A percentile compares a stretch with the other conserved stretches of the same genome.
These are phyloP conservation scores for Lachancea fermentati DNA, from an alignment of 805 yeast genomes.

Conservation along the genomic window DNA sequence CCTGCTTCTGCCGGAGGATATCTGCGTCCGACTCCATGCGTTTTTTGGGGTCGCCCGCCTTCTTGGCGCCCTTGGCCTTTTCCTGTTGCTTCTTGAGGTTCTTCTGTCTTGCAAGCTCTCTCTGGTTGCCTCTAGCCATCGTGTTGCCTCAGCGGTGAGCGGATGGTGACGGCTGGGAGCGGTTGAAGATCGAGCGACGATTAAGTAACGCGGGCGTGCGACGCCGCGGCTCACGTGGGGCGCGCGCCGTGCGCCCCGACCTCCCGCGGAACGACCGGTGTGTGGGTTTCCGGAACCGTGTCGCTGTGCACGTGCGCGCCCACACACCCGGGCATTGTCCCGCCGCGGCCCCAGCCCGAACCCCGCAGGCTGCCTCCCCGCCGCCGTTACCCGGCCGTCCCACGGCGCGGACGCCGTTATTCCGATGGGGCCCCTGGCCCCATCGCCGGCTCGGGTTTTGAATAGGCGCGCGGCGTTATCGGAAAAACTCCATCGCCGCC, in stretches of 20 bases:
- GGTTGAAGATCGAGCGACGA: not conserved
- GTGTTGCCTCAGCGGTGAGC: not conserved
- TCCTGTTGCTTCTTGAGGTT: constrained; percentile 75
- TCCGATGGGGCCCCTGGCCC: not conserved
- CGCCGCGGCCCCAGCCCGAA: too few species aligned
- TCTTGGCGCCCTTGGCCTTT: constrained; percentile 51
- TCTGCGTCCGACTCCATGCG: constrained; percentile 89
- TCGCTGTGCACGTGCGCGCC: constrained; percentile 1
- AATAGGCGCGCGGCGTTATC: not conserved
- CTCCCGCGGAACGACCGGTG: too few species aligned
- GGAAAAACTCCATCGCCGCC: not conserved
- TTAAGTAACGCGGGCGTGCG: not conserved
- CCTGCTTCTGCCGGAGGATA: constrained; percentile 83
- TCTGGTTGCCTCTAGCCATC: constrained; percentile 97
- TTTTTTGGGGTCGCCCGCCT: constrained; percentile 78
- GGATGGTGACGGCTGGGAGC: not conserved
- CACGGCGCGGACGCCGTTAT: not conserved
- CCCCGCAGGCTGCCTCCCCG: too few species aligned
- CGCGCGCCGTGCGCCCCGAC: constrained; percentile 1
- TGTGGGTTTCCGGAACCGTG: too few species aligned
- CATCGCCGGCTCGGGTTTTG: not conserved
- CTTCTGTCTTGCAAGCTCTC: constrained; percentile 89
- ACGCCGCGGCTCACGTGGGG: not conserved
- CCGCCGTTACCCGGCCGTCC: too few species aligned
- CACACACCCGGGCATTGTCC: too few species aligned